Evolutionary conservation across 1,284 basidiomycete species (phyloP).

Genomic region (Apiotrichum sp.): DNA sequence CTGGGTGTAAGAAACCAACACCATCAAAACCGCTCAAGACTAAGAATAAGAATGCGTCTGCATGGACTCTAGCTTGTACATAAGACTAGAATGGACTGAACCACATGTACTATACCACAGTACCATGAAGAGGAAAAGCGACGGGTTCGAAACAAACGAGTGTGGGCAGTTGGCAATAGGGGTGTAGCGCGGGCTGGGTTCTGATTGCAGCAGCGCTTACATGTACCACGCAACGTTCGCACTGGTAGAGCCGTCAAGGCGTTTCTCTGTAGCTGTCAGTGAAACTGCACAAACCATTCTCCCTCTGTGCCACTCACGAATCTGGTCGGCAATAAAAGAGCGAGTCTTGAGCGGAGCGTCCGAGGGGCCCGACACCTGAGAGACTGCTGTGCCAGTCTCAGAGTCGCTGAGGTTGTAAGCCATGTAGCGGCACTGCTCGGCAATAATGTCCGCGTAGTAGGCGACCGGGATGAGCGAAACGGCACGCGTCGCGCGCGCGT

Average conservation of each 20-base stretch:
- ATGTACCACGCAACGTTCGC: constrained; percentile 5
- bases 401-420: constrained; percentile 34
- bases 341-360: neutral
- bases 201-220: neutral
- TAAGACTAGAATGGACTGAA: too few species aligned
- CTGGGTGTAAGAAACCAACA: too few species aligned
- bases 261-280: neutral
- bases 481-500: constrained; percentile 45
- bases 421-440: constrained; percentile 44
- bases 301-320: constrained; percentile 1
- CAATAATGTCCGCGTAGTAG: constrained; percentile 37
- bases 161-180: too few species aligned
- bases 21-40: too few species aligned
- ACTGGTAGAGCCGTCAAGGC: neutral
- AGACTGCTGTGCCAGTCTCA: constrained; percentile 4
- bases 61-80: too few species aligned
- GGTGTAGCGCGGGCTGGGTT: too few species aligned
- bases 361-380: neutral
- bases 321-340: constrained; percentile 2
- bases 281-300: neutral
- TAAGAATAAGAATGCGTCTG: too few species aligned
- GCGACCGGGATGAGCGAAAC: constrained; percentile 45
- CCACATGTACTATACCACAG: too few species aligned
- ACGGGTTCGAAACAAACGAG: too few species aligned
- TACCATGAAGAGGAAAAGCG: too few species aligned